Base-by-base conservation (phyloP, 129 eudicot species). In the Saussurea involucrata region DNA sequence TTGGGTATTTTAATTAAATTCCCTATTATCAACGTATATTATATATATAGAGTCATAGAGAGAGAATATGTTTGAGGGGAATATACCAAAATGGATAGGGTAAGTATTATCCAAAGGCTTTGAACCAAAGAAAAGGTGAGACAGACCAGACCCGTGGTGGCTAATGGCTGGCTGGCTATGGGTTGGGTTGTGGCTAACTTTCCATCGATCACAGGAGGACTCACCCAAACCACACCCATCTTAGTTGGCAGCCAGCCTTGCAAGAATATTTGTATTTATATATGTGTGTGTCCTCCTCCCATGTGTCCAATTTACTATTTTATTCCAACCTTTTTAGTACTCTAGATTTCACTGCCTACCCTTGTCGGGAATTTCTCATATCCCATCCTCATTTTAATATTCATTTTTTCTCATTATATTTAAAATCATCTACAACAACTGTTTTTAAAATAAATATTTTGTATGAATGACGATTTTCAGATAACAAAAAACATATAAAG, bases 201-300 rank as follows among this genome's bases (percentile, higher is more conserved):
- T 53, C 61, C 9, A 53, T 67, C 68, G n/a, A 67, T 69, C n/a
- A n/a, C n/a, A n/a, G n/a, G n/a, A 37, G 40, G 58, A 36, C 37
- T 78, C 24, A 67, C 22, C 28, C 65, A 71, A 3, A 28, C 46
- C 37, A 27, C 37, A 34, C 55, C 76, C 63, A 63, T 79, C 27
- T 60, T 21, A 60, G 71, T 79, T 79, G 83, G 83, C 55, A 79
- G 83, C 83, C 83, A 79, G 83, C 77, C 78, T 79, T 71, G 83
- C 83, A 79, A 79, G 83, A 73, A 70, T 37, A 46, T 53, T 71
- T 33, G 29, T 27, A 1, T 27, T 2, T 27, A 2, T 28, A 37
- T 27, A 57, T 27, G 12, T 70, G 69, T 2, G 85, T 82, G 86
- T 55, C 85, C 24, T 69, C 15, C 73, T 82, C 71, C 33, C 24